Conservation (phyloP, 2,329 filamentous ascomycete genomes). For the Didymellaceae sp. region DNA sequence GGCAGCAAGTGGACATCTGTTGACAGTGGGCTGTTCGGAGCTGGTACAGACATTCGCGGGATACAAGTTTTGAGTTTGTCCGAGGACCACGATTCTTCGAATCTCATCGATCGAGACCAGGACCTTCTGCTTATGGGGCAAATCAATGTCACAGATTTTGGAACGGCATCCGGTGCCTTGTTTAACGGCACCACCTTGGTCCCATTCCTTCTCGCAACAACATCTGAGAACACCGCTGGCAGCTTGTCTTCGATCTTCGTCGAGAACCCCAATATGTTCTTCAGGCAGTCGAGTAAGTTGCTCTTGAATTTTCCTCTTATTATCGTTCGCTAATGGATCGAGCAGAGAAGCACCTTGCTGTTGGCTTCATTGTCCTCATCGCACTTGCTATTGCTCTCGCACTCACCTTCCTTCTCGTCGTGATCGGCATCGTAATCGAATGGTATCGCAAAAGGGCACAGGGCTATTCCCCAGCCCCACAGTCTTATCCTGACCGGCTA, state of each 20-base stretch:
- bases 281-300: constrained; percentile 67
- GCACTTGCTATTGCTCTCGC: constrained; percentile 78
- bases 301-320: neutral
- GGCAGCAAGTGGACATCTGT: constrained; percentile 73
- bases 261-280: constrained; percentile 75
- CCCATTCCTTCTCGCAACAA: constrained; percentile 82
- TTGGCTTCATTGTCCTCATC: constrained; percentile 82
- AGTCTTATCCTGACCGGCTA: constrained; percentile 56
- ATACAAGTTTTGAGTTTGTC: constrained; percentile 81
- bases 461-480: constrained; percentile 80
- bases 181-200: constrained; percentile 82
- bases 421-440: constrained; percentile 76
- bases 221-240: constrained; percentile 66
- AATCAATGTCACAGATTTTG: constrained; percentile 76
- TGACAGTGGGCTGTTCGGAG: constrained; percentile 62
- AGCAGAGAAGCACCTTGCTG: constrained; percentile 65
- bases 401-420: constrained; percentile 78
- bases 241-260: constrained; percentile 85
- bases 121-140: constrained; percentile 84
- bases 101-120: constrained; percentile 70
- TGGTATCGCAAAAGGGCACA: constrained; percentile 77
- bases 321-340: neutral
- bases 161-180: constrained; percentile 82
- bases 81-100: constrained; percentile 68
- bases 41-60: constrained; percentile 73